phyloP scores from a whole-genome alignment of 1,284 basidiomycete genomes.

The Takashimella tepidaria region DNA sequence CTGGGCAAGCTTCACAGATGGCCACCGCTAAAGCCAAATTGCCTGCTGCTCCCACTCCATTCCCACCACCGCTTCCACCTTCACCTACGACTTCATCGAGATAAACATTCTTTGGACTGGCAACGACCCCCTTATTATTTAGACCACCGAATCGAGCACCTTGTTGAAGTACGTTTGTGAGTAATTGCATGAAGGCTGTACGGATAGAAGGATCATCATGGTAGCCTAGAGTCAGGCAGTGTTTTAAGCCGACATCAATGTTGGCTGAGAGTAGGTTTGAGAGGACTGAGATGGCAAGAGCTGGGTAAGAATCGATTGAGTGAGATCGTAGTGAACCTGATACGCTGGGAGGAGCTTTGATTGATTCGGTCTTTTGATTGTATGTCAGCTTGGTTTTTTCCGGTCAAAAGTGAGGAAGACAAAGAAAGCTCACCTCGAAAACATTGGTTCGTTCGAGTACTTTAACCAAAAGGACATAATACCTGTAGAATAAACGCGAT shows the following conservation, averaged over 20 bases:
- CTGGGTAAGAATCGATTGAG: constrained; percentile 13
- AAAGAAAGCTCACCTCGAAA: constrained; percentile 13
- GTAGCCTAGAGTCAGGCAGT: constrained; percentile 75
- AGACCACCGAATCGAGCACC: constrained; percentile 54
- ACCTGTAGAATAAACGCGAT: constrained; percentile 70
- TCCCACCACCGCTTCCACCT: no score
- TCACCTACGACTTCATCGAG: constrained; percentile 29
- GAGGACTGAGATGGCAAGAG: constrained; percentile 58
- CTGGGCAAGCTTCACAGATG: constrained; percentile 76
- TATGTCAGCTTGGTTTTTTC: background rate
- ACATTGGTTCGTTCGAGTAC: constrained; percentile 54
- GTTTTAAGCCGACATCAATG: constrained; percentile 82
- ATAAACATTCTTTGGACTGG: constrained; percentile 27
- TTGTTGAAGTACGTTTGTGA: constrained; percentile 74
- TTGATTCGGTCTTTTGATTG: constrained; percentile 19
- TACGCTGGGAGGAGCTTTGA: constrained; percentile 13
- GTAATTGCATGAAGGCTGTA: constrained; percentile 80
- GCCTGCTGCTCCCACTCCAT: no score
- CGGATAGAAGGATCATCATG: constrained; percentile 68
- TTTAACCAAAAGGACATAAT: constrained; percentile 62
- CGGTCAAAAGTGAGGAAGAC: background rate
- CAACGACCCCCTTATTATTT: constrained; percentile 16
- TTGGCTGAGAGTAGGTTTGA: constrained; percentile 79
- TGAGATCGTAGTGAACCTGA: constrained; percentile 11
- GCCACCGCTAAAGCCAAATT: constrained; percentile 62